Percentiles rank a stretch among this genome's conserved stretches.
These are phyloP conservation scores for Suhomyces choctaworum DNA, from an alignment of 1,139 yeast genomes.

Conservation along the genomic window DNA sequence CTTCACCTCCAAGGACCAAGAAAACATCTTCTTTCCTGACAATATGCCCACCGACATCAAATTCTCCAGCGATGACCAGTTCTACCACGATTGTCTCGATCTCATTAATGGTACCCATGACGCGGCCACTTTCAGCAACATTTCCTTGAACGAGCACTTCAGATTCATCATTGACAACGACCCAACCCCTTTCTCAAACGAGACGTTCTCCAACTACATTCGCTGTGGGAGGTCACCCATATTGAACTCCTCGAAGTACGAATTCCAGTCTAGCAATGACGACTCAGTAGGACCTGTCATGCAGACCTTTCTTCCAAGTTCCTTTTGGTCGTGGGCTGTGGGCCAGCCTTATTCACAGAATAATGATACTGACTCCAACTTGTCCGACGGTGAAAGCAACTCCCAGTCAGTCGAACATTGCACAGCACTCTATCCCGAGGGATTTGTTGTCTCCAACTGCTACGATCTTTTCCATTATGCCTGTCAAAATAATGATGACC, in stretches of 20 bases:
- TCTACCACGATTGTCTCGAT: constrained; percentile 8
- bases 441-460: constrained; percentile 69
- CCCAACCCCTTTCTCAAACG: constrained; percentile 30
- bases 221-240: constrained; percentile 64
- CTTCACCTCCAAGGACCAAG: constrained; percentile 23
- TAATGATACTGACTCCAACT: constrained; percentile 10
- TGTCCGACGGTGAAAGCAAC: constrained; percentile 13
- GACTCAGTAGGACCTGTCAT: constrained; percentile 3
- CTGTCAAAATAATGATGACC: constrained; percentile 49
- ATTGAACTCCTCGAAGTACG: constrained; percentile 38
- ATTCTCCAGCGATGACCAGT: constrained; percentile 6
- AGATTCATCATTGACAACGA: constrained; percentile 38
- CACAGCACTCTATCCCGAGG: constrained; percentile 50
- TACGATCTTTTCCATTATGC: constrained; percentile 51
- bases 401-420: constrained; percentile 55
- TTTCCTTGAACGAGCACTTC: constrained; percentile 33
- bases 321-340: constrained; percentile 73
- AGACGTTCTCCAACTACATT: constrained; percentile 36
- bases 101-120: constrained; percentile 17
- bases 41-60: constrained; percentile 11
- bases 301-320: constrained; percentile 26
- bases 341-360: constrained; percentile 49
- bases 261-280: constrained; percentile 14
- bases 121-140: constrained; percentile 17
- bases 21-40: constrained; percentile 22